Evolutionary conservation across 1,284 basidiomycete species (phyloP), one percentile per base, ranked within the genome.

Genomic region (Cutaneotrichosporon cutaneum): DNA sequence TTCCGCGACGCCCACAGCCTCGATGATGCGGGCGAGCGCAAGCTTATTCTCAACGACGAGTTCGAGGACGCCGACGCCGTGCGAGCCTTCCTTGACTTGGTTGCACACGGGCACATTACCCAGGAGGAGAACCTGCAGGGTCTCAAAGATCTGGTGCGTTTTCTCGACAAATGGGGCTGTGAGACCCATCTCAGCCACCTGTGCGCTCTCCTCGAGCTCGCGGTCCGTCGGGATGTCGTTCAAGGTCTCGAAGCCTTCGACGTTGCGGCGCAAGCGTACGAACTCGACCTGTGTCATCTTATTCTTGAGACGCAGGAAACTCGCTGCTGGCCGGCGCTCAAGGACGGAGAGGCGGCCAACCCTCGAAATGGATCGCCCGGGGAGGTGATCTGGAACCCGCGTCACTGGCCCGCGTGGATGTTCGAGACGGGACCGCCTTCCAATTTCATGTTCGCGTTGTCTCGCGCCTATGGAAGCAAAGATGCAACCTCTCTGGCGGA

Each of bases 1-100:
- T 56, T 56, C 30, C n/a, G 44, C 10, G 55, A 56, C 53, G 30
- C 21, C 30, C 27, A 24, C 18, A 22, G 14, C 4, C 22, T 39
- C 22, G 24, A 39, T 9, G 27, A 22, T 9, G 35, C 13, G 22
- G 22, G 13, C 21, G 22, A 11, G 21, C 14, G 26, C 24, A 56
- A 30, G 54, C 14, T 54, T 10, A 21, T 30, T 7, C 30, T 58
- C 48, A 51, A 26, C 18, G 56, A 58, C 48, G 26, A 27, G 24
- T 7, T 47, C 16, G 58, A 59, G 22, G 33, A n/a, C 9, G 30
- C 39, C 7, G 16, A 11, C 6, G 33, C 27, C 1, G 6, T 59
- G 6, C 51, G 42, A 1, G 21, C 35, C 10, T 54, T 47, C 18
- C 52, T 59, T 2, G 9, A 24, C 3, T 13, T 54, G 21, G 26